Percentiles rank a stretch among this genome's conserved stretches.
Evolutionary conservation across 2,329 filamentous ascomycete genomes (phyloP).

Genomic region (Onygena corvina): DNA sequence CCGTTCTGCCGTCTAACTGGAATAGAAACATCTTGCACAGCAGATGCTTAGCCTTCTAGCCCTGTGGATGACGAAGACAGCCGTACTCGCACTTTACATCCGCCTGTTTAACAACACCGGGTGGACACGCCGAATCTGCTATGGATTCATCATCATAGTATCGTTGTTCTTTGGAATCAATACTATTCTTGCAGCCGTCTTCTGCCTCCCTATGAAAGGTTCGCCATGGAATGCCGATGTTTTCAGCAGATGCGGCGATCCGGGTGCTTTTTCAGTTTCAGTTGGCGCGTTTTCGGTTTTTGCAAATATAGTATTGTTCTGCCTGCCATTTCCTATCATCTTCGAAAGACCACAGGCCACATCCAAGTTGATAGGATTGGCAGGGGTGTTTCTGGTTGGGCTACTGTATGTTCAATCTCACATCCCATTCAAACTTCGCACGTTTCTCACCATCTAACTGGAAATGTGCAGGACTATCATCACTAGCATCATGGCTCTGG

Average conservation of each 20-base stretch:
- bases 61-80: not conserved
- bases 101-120: not conserved
- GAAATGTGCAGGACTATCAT: not conserved
- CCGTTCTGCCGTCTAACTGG: not conserved
- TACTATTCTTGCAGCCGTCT: not conserved
- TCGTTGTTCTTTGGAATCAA: not conserved
- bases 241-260: not conserved
- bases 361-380: not conserved
- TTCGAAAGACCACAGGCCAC: not conserved
- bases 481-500: constrained; percentile 2
- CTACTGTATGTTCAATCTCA: not conserved
- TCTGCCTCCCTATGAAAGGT: constrained; percentile 1
- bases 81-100: constrained; percentile 1
- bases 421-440: not conserved
- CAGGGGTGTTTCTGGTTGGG: not conserved
- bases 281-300: constrained; percentile 2
- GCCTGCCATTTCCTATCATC: not conserved
- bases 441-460: not conserved
- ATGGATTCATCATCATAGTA: not conserved
- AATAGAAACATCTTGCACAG: not conserved
- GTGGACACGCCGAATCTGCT: constrained; percentile 5
- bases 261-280: not conserved
- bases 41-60: constrained; percentile 2
- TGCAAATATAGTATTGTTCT: not conserved
- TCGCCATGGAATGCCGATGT: not conserved